A percentile compares a stretch with the other conserved stretches of the same genome.
phyloP scores from a whole-genome alignment of 1,284 basidiomycete species.

The Boletus smithii region DNA sequence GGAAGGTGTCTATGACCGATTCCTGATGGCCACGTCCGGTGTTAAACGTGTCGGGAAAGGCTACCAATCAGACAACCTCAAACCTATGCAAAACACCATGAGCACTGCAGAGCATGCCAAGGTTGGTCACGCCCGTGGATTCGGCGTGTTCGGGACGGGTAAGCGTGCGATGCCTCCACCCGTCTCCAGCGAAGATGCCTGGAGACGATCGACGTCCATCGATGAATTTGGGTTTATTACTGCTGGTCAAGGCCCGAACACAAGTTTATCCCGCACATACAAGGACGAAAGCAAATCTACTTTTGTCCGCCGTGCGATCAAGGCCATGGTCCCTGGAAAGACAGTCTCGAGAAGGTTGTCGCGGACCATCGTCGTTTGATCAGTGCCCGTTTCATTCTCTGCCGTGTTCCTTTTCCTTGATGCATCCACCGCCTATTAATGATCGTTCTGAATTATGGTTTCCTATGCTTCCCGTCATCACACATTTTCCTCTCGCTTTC shows the following conservation, averaged over 20 bases:
- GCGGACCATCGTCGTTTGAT: slow-evolving; percentile 32
- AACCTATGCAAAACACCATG: slow-evolving; percentile 31
- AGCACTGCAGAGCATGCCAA: slow-evolving; percentile 23
- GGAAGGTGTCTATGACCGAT: slow-evolving; percentile 72
- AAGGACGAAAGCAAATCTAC: slow-evolving; percentile 51
- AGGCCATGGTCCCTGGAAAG: slow-evolving; percentile 59
- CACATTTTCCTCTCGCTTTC: slow-evolving; percentile 16
- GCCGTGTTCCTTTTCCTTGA: background rate
- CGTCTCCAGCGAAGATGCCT: slow-evolving; percentile 58
- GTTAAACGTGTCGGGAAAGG: slow-evolving; percentile 72
- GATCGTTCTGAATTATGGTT: slow-evolving; percentile 9
- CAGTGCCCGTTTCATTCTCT: background rate
- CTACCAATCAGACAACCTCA: slow-evolving; percentile 63
- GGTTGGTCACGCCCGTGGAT: slow-evolving; percentile 37
- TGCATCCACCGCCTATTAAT: slow-evolving; percentile 11
- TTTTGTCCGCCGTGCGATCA: slow-evolving; percentile 62
- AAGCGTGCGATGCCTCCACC: slow-evolving; percentile 61
- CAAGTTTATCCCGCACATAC: slow-evolving; percentile 24
- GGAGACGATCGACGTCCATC: slow-evolving; percentile 40
- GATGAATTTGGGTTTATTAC: slow-evolving; percentile 56
- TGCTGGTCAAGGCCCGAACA: slow-evolving; percentile 26
- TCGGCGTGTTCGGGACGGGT: slow-evolving; percentile 50
- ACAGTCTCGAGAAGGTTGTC: slow-evolving; percentile 46
- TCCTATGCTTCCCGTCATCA: slow-evolving; percentile 15
- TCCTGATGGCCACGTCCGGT: slow-evolving; percentile 72